Conservation (phyloP, 2,329 filamentous ascomycete genomes). For the Fusarium neocosmosporiellum region DNA sequence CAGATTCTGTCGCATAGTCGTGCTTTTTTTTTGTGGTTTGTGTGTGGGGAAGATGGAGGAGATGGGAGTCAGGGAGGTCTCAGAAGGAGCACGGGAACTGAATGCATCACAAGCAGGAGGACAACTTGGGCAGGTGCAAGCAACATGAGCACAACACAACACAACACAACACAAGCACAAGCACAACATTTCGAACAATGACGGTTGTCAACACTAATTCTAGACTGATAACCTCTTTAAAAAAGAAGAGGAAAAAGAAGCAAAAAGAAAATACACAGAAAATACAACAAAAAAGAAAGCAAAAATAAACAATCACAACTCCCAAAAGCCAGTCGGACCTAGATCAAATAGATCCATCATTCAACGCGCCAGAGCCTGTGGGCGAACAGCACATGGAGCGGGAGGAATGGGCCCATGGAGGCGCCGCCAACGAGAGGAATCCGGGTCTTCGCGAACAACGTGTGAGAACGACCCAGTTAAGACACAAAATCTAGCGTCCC, state of each 20-base stretch:
- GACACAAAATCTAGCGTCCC: not conserved
- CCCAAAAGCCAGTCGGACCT: not conserved
- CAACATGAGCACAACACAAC: not conserved
- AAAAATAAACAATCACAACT: not conserved
- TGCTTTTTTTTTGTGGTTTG: constrained; percentile 4
- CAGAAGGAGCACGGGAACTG: not conserved
- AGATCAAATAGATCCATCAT: constrained; percentile 30
- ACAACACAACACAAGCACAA: not conserved
- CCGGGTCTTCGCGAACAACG: constrained; percentile 42
- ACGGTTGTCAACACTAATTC: not conserved
- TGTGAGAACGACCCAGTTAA: constrained; percentile 35
- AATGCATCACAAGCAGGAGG: constrained; percentile 3
- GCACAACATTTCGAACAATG: not conserved
- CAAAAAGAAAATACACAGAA: not conserved
- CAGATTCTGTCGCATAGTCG: constrained; percentile 5
- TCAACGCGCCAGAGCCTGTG: constrained; percentile 28
- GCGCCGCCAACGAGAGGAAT: constrained; percentile 33
- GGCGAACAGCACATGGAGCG: constrained; percentile 39
- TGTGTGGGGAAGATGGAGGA: constrained; percentile 13
- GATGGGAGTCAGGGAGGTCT: not conserved
- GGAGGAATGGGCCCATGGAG: constrained; percentile 42
- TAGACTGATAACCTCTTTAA: not conserved
- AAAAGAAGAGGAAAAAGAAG: not conserved
- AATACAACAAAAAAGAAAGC: not conserved
- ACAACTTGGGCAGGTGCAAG: not conserved